phyloP scores from a whole-genome alignment of 208 protist species.

The Leishmania guyanensis region DNA sequence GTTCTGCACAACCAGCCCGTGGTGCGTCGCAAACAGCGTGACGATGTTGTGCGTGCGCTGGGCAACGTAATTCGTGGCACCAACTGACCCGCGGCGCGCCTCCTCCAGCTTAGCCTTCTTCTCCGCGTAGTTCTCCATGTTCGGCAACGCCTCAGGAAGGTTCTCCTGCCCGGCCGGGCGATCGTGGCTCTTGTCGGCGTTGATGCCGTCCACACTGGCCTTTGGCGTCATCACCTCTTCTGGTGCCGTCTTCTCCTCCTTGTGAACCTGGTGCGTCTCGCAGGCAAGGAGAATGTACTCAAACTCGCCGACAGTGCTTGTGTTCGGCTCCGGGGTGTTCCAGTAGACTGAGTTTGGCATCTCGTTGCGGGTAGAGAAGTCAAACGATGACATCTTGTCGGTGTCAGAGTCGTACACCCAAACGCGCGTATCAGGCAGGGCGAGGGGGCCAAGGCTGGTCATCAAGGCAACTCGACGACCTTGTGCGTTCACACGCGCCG shows the following conservation, averaged over 20 bases:
- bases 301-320: slow-evolving; percentile 80
- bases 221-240: slow-evolving; percentile 9
- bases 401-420: slow-evolving; percentile 93
- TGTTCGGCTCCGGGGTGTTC: slow-evolving; percentile 90
- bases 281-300: slow-evolving; percentile 90
- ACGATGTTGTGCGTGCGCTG: slow-evolving; percentile 81
- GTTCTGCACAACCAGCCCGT: slow-evolving; percentile 88
- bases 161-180: slow-evolving; percentile 42
- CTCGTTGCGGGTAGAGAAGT: slow-evolving; percentile 75
- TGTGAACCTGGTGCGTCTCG: slow-evolving; percentile 76
- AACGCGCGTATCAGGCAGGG: slow-evolving; percentile 72
- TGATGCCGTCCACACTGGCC: background rate
- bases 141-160: slow-evolving; percentile 65
- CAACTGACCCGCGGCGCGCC: slow-evolving; percentile 46
- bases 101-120: slow-evolving; percentile 41
- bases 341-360: slow-evolving; percentile 83
- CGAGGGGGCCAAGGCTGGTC: slow-evolving; percentile 51
- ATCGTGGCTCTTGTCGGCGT: slow-evolving; percentile 17
- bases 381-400: slow-evolving; percentile 77
- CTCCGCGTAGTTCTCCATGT: slow-evolving; percentile 88
- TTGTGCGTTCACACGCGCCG: slow-evolving; percentile 82
- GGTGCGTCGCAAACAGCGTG: slow-evolving; percentile 85
- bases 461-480: slow-evolving; percentile 80
- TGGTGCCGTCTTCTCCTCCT: slow-evolving; percentile 10
- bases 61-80: slow-evolving; percentile 57